These are phyloP conservation scores for Chaetomium cochliodes DNA, from an alignment of 495 filamentous ascomycete species.

Conservation along the genomic window DNA sequence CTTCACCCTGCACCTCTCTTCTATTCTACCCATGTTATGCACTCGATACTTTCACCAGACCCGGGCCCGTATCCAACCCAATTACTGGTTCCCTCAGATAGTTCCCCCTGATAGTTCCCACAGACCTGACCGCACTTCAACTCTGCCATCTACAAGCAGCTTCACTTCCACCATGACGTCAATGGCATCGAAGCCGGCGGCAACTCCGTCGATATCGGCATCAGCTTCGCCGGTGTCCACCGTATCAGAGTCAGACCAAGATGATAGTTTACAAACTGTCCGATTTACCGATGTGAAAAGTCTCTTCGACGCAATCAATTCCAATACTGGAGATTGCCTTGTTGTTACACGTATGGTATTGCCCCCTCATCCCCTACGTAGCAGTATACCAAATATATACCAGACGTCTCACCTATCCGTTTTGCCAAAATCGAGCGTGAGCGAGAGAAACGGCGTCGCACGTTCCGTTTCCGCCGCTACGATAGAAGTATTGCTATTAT, in stretches of 20 bases:
- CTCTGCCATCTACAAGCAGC: neutral
- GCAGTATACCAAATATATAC: neutral
- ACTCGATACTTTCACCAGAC: no score
- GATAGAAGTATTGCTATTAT: constrained; percentile 13
- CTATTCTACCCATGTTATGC: no score
- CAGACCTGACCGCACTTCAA: neutral
- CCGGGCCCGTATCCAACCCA: no score
- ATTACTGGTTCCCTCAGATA: neutral
- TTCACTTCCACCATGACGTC: constrained; percentile 3
- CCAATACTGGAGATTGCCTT: neutral
- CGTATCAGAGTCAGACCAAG: neutral
- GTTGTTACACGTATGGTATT: constrained; percentile 8
- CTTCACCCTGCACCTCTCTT: no score
- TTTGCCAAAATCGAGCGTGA: constrained; percentile 24
- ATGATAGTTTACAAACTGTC: neutral
- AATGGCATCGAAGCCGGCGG: no score
- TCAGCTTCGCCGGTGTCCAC: neutral
- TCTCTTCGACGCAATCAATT: constrained; percentile 2
- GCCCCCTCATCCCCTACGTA: neutral
- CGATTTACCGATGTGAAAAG: constrained; percentile 6
- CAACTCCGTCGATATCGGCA: neutral
- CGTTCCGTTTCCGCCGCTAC: constrained; percentile 30
- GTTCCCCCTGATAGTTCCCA: neutral
- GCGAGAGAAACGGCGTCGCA: constrained; percentile 22
- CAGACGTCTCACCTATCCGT: constrained; percentile 15